A percentile compares a stretch with the other conserved stretches of the same genome.
Evolutionary conservation across 257 asterid species (phyloP).

Genomic region (Lantana camara): DNA sequence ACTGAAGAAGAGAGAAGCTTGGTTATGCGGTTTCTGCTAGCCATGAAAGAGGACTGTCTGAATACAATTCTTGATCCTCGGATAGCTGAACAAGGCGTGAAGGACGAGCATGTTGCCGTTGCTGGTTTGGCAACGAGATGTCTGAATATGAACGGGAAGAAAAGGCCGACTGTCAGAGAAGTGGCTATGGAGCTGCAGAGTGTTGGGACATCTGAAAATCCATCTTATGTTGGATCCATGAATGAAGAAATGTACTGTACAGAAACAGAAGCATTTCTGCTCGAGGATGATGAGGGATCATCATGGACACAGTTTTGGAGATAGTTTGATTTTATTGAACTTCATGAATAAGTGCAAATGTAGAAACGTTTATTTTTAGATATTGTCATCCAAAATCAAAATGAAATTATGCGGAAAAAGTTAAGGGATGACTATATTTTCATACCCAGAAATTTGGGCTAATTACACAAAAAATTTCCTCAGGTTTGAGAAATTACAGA

Average conservation of each 20-base stretch:
- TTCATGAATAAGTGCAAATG: too few relatives aligned
- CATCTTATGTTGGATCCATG: slow-evolving; percentile 23
- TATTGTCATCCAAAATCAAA: too few relatives aligned
- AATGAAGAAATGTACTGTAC: slow-evolving; percentile 2
- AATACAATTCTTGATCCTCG: slow-evolving; percentile 32
- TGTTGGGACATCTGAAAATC: slow-evolving; percentile 19
- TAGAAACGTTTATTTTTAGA: too few relatives aligned
- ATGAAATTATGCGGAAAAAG: too few relatives aligned
- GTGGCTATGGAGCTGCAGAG: slow-evolving; percentile 37
- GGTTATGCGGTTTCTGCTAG: slow-evolving; percentile 29
- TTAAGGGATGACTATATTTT: too few relatives aligned
- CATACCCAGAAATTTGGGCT: too few relatives aligned
- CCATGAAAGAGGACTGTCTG: slow-evolving; percentile 26
- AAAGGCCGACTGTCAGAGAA: slow-evolving; percentile 40
- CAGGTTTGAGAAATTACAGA: too few relatives aligned
- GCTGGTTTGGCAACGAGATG: slow-evolving; percentile 33
- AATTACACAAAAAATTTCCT: too few relatives aligned
- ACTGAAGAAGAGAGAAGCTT: slow-evolving; percentile 34
- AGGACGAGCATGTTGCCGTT: slow-evolving; percentile 27
- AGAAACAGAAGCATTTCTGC: slow-evolving; percentile 1
- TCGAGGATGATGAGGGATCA: not conserved
- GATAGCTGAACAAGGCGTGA: slow-evolving; percentile 28
- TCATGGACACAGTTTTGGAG: too few relatives aligned
- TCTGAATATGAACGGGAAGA: slow-evolving; percentile 34
- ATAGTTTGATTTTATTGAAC: too few relatives aligned